Conservation (phyloP, 176 grass and related monocot genomes). For the Sorghum bicolor region DNA sequence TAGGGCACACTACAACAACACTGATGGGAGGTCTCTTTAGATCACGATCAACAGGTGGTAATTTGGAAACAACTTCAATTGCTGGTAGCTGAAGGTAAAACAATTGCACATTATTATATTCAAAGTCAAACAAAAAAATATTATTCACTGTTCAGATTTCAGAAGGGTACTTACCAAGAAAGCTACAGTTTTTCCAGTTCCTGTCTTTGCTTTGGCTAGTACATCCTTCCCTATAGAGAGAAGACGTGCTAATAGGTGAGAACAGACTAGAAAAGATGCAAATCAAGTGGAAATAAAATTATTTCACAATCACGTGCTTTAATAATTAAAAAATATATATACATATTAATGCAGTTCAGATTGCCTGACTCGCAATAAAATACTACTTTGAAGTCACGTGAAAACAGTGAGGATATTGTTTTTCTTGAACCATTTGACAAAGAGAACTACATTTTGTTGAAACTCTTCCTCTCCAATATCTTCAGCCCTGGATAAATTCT, state of each 20-base stretch:
- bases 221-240: conserved; percentile 83
- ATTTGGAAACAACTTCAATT: conserved; percentile 66
- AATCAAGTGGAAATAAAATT: not conserved
- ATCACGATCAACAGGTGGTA: conserved; percentile 58
- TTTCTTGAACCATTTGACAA: conserved; percentile 9
- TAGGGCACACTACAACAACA: conserved; percentile 84
- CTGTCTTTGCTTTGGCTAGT: conserved; percentile 97
- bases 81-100: conserved; percentile 73
- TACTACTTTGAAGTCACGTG: conserved; percentile 16
- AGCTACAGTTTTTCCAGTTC: conserved; percentile 96
- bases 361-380: not conserved
- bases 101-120: conserved; percentile 1
- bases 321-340: not conserved
- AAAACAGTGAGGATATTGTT: not conserved
- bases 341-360: not conserved
- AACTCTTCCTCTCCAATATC: not conserved
- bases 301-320: not conserved
- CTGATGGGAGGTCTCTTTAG: conserved; percentile 74
- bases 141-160: not conserved
- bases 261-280: not conserved
- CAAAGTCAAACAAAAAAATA: not conserved
- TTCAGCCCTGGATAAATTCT: not conserved
- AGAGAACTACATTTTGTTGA: not conserved
- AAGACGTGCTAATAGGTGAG: conserved; percentile 14
- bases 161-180: conserved; percentile 73